Evolutionary conservation across 2,329 filamentous ascomycete species (phyloP).

Genomic region (Phaeomoniella chlamydospora): DNA sequence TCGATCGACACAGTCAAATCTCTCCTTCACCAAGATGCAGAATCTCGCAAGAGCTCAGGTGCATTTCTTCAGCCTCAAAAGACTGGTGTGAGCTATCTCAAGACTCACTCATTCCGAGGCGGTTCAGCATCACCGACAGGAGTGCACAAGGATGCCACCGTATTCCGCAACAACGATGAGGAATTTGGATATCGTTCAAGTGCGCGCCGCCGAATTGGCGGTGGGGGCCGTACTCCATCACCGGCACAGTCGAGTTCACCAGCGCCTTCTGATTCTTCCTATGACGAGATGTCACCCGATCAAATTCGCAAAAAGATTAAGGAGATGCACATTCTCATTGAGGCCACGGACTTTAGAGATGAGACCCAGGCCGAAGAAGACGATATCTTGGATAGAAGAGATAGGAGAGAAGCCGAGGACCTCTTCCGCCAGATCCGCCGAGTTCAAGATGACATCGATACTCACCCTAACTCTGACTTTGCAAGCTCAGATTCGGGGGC

Average conservation of each 20-base stretch:
- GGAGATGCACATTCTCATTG: constrained; percentile 85
- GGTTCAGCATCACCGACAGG: constrained; percentile 40
- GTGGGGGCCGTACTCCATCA: constrained; percentile 57
- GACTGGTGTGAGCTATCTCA: constrained; percentile 96
- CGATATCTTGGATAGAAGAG: constrained; percentile 76
- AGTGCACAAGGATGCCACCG: constrained; percentile 81
- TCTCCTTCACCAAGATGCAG: constrained; percentile 77
- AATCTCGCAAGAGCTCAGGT: constrained; percentile 74
- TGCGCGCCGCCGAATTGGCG: constrained; percentile 70
- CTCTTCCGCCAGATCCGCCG: constrained; percentile 83
- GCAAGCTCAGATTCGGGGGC: constrained; percentile 68
- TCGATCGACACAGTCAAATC: constrained; percentile 89
- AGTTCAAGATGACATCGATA: constrained; percentile 88
- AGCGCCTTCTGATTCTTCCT: constrained; percentile 39
- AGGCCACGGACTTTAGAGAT: constrained; percentile 93
- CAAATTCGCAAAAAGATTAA: constrained; percentile 84
- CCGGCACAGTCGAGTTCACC: constrained; percentile 59
- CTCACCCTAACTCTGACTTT: constrained; percentile 64
- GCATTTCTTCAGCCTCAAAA: constrained; percentile 85
- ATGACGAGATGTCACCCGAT: constrained; percentile 72
- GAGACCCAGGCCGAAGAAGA: constrained; percentile 84
- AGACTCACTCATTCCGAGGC: constrained; percentile 79
- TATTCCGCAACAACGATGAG: constrained; percentile 94
- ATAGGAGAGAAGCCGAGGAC: constrained; percentile 84
- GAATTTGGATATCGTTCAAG: constrained; percentile 87